A percentile compares a stretch with the other conserved stretches of the same genome.
Conservation (phyloP, 139 green algal genomes). For the Micractinium sp. region DNA sequence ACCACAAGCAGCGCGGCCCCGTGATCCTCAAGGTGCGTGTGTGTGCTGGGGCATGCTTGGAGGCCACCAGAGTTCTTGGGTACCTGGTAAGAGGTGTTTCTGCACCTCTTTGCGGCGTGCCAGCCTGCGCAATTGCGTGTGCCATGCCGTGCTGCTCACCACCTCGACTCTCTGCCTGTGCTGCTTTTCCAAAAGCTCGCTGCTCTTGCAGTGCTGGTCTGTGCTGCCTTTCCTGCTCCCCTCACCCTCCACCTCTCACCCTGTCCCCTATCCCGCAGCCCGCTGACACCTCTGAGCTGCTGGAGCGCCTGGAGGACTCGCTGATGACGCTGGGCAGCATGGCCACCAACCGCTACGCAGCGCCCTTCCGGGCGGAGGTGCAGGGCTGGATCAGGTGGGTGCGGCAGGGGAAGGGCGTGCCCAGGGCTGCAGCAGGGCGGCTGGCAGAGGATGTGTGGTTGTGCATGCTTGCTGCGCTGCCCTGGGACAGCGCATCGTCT, state of each 20-base stretch:
- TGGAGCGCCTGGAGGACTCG: conserved; percentile 95
- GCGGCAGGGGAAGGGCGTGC: background rate
- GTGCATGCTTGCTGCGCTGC: background rate
- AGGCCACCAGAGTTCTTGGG: background rate
- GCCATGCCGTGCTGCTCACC: background rate
- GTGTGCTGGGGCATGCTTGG: background rate
- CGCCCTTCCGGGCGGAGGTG: conserved; percentile 86
- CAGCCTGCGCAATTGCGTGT: background rate
- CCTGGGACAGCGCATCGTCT: background rate
- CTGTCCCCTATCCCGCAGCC: conserved; percentile 32
- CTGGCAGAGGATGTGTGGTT: background rate
- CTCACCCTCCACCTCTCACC: background rate
- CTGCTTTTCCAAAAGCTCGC: background rate
- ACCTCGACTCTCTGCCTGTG: background rate
- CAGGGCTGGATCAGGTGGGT: conserved; percentile 62
- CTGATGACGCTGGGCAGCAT: conserved; percentile 94
- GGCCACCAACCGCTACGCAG: conserved; percentile 90
- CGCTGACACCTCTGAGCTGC: conserved; percentile 88
- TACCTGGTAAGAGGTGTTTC: background rate
- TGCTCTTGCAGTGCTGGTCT: background rate
- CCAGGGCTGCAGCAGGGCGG: background rate
- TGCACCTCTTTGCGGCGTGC: background rate
- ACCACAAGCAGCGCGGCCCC: conserved; percentile 90
- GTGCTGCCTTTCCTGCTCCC: background rate
- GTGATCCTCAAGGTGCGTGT: conserved; percentile 84